phyloP scores from a whole-genome alignment of 352 stramenopile genomes.

The Nothophytophthora sp. region DNA sequence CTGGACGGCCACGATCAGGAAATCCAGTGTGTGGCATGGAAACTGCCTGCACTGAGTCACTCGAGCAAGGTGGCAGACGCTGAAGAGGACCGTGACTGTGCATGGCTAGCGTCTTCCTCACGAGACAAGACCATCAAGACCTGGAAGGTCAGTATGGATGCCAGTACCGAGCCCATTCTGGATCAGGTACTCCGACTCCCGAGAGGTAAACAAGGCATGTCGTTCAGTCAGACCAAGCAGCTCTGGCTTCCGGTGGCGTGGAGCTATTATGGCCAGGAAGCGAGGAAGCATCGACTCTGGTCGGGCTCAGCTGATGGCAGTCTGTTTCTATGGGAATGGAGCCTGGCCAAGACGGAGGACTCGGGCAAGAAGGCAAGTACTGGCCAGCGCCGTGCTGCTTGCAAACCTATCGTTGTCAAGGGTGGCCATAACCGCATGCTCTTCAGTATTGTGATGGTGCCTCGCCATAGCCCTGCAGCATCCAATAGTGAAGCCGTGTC shows the following conservation, averaged over 20 bases:
- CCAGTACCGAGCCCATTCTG: constrained; percentile 13
- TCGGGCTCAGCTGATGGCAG: constrained; percentile 75
- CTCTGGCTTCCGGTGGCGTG: constrained; percentile 77
- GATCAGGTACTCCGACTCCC: constrained; percentile 45
- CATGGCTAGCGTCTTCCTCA: constrained; percentile 65
- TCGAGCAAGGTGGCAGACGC: not conserved
- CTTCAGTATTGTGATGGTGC: constrained; percentile 57
- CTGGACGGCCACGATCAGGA: constrained; percentile 74
- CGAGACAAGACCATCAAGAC: constrained; percentile 73
- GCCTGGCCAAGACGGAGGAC: not conserved
- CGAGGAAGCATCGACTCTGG: constrained; percentile 43
- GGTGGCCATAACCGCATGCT: constrained; percentile 64
- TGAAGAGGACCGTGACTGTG: not conserved
- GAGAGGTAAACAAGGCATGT: constrained; percentile 64
- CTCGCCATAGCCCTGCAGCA: not conserved
- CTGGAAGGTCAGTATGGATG: constrained; percentile 30
- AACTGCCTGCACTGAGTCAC: not conserved
- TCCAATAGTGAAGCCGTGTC: constrained; percentile 10
- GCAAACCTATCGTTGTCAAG: constrained; percentile 55
- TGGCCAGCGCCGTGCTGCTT: constrained; percentile 6
- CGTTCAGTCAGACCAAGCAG: constrained; percentile 64
- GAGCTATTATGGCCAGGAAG: constrained; percentile 16
- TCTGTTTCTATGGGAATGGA: constrained; percentile 66
- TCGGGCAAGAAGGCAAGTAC: constrained; percentile 16
- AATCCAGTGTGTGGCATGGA: constrained; percentile 63